Evolutionary conservation across 2,329 filamentous ascomycete species (phyloP), one percentile per base, ranked within the genome.

Genomic region (Cephalotrichum gorgonifer): DNA sequence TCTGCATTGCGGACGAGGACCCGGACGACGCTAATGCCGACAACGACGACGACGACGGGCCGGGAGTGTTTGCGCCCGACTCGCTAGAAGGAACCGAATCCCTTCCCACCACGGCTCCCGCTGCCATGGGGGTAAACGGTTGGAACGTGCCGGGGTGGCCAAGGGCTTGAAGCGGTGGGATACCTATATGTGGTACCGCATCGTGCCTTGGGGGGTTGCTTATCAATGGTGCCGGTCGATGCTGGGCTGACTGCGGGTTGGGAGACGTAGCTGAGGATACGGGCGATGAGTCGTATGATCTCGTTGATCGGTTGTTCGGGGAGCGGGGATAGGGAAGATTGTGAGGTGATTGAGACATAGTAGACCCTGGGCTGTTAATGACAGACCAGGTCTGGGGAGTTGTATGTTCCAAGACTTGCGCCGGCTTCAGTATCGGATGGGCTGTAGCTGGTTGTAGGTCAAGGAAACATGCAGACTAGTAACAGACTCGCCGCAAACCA

Each of bases 11-110:
- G 9, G 23, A 15, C 33, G 75, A 70, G 23, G 71, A 54, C 31
- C 57, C 47, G 3, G 46, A 39, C 12, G 47, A 39, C n/a, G n/a
- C 66, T 43, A 62, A 57, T 52, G 59, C 60, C 25, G 64, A 65
- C 56, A 59, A 64, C 39, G 67, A 65, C 25, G 64, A 65, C 56
- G 59, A 64, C 39, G 67, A 65, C 23, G 65, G 63, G 35, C 72
- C 73, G 26, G 77, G 78, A 15, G 76, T 79, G 59, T 74, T 74
- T 55, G 68, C 66, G 49, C 73, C 72, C 50, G 78, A 81, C 50
- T 79, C 77, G 54, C 70, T 73, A 20, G 76, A 79, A n/a, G 75
- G 70, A 47, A 81, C 63, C 35, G 79, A 81, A 31, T 82, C 78
- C 52, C 78, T 73, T n/a, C 76, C 74, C 63, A 77, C 70, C 44